These are phyloP conservation scores for Erythrobasidium hasegawianum DNA, from an alignment of 1,284 basidiomycete genomes.

Conservation along the genomic window DNA sequence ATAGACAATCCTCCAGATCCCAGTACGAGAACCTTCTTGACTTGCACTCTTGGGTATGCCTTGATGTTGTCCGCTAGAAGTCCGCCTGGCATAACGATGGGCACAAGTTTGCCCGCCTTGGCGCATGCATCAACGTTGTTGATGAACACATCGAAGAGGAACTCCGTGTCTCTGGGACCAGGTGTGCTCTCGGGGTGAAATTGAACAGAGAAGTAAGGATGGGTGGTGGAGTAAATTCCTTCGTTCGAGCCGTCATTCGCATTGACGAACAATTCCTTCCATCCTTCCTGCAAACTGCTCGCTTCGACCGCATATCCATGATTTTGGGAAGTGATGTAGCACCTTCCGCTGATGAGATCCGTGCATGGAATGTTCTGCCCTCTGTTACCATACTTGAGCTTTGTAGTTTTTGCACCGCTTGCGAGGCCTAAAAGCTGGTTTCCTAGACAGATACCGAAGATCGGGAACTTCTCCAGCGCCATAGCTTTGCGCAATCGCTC, in stretches of 20 bases:
- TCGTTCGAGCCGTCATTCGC: conserved; percentile 98
- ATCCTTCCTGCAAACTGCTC: conserved; percentile 70
- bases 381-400: conserved; percentile 99
- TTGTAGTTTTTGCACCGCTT: conserved; percentile 86
- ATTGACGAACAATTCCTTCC: conserved; percentile 93
- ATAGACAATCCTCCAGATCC: conserved; percentile 98
- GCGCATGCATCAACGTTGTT: conserved; percentile 76
- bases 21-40: conserved; percentile 91
- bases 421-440: conserved; percentile 96
- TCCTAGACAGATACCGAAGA: conserved; percentile 98
- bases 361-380: conserved; percentile 99
- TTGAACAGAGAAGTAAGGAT: conserved; percentile 97
- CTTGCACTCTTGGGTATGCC: conserved; percentile 67
- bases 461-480: conserved; percentile 69
- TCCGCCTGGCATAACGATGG: conserved; percentile 84
- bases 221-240: conserved; percentile 84
- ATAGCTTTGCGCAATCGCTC: conserved; percentile 68
- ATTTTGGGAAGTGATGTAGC: conserved; percentile 99
- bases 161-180: conserved; percentile 98
- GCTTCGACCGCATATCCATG: conserved; percentile 96
- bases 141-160: conserved; percentile 97
- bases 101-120: conserved; percentile 62
- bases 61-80: conserved; percentile 75
- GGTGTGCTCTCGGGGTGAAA: conserved; percentile 99
- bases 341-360: conserved; percentile 85